Base-by-base conservation (phyloP, 179 eudicot species). In the Silene coronaria region DNA sequence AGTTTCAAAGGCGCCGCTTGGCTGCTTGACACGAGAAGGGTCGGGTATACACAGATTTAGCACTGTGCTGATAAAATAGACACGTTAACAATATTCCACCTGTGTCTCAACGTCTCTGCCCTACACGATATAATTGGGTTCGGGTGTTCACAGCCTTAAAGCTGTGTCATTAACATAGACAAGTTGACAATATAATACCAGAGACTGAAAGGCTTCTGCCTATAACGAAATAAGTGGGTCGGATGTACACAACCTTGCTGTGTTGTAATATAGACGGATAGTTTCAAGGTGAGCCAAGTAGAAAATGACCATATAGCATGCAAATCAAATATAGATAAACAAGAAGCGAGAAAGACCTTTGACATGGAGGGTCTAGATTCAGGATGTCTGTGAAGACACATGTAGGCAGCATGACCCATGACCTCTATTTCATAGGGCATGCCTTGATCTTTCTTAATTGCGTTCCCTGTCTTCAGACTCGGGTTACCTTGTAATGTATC, bases 361-460 rank as follows among this genome's bases (percentile, higher is more conserved):
- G 97, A 88, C 93, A 91, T 92, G 67, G 92, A 82, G 48, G 96
- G 96, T 83, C 96, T 79, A 65, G 82, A 73, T 53, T 89, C 89
- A 28, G 97, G 97, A 88, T 92, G 90, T 72, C 85, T 85, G 58
- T 84, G 90, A 70, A 93, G 97, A 82, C 98, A 93, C 79, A 91
- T 79, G 72, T 81, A 86, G 70, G 98, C 91, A 68, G 97, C 97
- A 80, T 75, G 88, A 70, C 90, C 87, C 87, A 93, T 88, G 23
- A 84, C 78, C 75, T 91, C 91, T 67, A 89, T 80, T 74, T 89
- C 96, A 59, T 63, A 79, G 8, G 98, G 92, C 61, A 93, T 84
- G 77, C 77, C 76, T 4, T 76, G 76, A 48, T 74, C 84, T 72
- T 86, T 82, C 71, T 74, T 80, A n/a, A 85, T 59, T 75, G 84